Base-by-base conservation (phyloP, 495 filamentous ascomycete genomes). In the Haplographium delicatum region DNA sequence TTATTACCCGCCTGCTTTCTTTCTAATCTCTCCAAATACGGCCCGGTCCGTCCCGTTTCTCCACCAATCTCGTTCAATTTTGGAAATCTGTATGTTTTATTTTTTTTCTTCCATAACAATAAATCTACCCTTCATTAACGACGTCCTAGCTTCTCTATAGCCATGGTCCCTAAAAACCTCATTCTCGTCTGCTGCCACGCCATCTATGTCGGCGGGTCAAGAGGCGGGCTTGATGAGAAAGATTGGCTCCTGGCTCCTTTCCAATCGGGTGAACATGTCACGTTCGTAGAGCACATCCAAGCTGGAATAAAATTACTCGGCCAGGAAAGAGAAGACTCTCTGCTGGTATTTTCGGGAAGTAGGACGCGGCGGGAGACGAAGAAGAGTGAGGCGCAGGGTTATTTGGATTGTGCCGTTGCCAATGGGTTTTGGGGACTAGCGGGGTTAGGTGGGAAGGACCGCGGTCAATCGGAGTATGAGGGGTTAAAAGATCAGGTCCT, bases 141-240 rank as follows among this genome's bases (percentile, higher is more conserved):
- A n/a, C n/a, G n/a, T n/a, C n/a, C n/a, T n/a, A n/a, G n/a, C n/a
- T n/a, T n/a, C n/a, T n/a, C n/a, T n/a, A n/a, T n/a, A n/a, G n/a
- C n/a, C n/a, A n/a, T n/a, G n/a, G n/a, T n/a, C n/a, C n/a, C n/a
- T n/a, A n/a, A n/a, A n/a, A n/a, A 85, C 56, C 72, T 91, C 0
- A 78, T 93, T 3, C 65, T 91, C 37, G 84, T 91, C 40, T 89
- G 86, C 65, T 88, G 88, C 56, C 88, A 94, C 62, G 86, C 80
- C 0, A 88, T 93, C 26, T 93, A 86, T 72, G 64, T 75, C 15
- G 81, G 83, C 35, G 85, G 84, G 0, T 69, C 73, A n/a, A 67
- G 66, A 2, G 66, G 72, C 4, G 86, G 83, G 9, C 47, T 60
- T 16, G 67, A 75, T 37, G 84, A 86, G 57, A 50, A 65, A 13